Evolutionary conservation across 495 filamentous ascomycete genomes (phyloP).

Genomic region (Penicillium verhagenii): DNA sequence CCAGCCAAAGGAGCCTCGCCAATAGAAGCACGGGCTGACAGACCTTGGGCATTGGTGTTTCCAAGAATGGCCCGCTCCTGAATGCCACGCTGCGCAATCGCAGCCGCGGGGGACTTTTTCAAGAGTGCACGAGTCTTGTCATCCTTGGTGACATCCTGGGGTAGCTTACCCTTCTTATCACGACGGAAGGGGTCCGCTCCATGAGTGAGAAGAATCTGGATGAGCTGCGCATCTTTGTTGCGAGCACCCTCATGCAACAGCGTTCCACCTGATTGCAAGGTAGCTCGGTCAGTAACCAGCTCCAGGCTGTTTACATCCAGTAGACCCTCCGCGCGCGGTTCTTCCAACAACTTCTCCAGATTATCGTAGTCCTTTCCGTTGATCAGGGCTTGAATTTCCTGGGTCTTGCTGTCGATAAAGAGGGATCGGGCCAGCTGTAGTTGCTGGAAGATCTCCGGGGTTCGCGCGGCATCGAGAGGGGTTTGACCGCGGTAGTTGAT

Average conservation of each 20-base stretch:
- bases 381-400: constrained; percentile 77
- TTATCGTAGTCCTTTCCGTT: constrained; percentile 68
- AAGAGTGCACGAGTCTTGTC: constrained; percentile 81
- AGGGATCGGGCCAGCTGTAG: constrained; percentile 87
- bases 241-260: constrained; percentile 91
- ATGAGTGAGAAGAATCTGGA: constrained; percentile 86
- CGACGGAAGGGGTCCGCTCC: constrained; percentile 97
- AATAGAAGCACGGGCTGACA: constrained; percentile 47
- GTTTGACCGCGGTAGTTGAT: constrained; percentile 87
- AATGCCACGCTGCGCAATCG: constrained; percentile 89
- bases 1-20: constrained; percentile 66
- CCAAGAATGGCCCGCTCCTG: constrained; percentile 96
- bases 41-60: constrained; percentile 60
- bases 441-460: constrained; percentile 91
- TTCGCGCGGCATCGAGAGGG: constrained; percentile 84
- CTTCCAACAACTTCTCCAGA: constrained; percentile 75
- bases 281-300: constrained; percentile 75
- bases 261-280: constrained; percentile 76
- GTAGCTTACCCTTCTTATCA: constrained; percentile 91
- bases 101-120: constrained; percentile 91
- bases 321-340: constrained; percentile 77
- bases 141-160: constrained; percentile 96
- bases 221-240: constrained; percentile 77
- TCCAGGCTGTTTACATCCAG: constrained; percentile 90
- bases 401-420: constrained; percentile 82